Conservation (phyloP, 495 filamentous ascomycete genomes). For the Xylaria palmicola region DNA sequence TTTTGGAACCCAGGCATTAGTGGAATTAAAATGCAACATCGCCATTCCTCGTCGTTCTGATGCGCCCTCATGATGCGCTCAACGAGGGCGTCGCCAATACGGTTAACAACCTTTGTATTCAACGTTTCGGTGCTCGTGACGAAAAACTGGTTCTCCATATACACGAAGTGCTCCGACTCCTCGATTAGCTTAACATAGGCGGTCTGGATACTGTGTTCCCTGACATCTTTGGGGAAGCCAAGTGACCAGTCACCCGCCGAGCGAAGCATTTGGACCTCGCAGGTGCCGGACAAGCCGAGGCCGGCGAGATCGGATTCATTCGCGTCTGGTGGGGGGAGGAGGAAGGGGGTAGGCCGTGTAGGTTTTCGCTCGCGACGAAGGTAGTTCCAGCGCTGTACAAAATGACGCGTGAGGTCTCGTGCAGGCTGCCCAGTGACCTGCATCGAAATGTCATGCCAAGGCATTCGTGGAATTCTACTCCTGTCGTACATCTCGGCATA, state of each 20-base stretch:
- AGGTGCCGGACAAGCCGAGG: constrained; percentile 86
- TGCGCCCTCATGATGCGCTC: constrained; percentile 85
- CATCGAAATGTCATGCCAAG: constrained; percentile 99
- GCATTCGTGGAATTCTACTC: constrained; percentile 85
- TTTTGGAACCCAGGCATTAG: constrained; percentile 99
- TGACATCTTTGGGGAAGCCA: constrained; percentile 68
- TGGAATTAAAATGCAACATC: constrained; percentile 90
- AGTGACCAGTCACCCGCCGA: constrained; percentile 91
- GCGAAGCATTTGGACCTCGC: constrained; percentile 92
- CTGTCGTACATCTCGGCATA: constrained; percentile 99
- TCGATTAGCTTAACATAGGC: constrained; percentile 95
- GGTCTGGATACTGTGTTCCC: constrained; percentile 91
- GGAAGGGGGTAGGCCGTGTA: constrained; percentile 87
- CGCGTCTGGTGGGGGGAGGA: constrained; percentile 92
- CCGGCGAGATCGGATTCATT: constrained; percentile 79
- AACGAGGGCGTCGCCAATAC: constrained; percentile 92
- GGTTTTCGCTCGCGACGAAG: constrained; percentile 91
- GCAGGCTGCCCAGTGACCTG: constrained; percentile 97
- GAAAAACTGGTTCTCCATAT: constrained; percentile 99
- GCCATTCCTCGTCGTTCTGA: constrained; percentile 85
- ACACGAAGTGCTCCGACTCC: constrained; percentile 94
- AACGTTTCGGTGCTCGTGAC: constrained; percentile 90
- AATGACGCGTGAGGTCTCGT: constrained; percentile 90
- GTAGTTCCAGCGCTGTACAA: constrained; percentile 99
- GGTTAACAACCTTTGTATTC: constrained; percentile 83